Base-by-base conservation (phyloP, 2,329 filamentous ascomycete species). In the Cladorrhinum sp. region DNA sequence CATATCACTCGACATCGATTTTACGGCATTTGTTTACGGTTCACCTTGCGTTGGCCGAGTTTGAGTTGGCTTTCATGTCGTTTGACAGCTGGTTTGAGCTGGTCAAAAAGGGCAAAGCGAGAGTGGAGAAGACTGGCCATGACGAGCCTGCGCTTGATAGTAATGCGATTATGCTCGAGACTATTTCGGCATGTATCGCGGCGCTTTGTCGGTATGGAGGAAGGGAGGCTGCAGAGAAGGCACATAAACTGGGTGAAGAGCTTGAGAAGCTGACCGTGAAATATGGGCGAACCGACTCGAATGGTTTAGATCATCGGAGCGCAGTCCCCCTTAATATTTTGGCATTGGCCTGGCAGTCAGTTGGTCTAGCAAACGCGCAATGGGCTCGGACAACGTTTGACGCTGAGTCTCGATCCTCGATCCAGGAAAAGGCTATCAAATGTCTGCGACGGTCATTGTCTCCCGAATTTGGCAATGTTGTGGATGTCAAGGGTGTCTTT, bases 51-150 rank as follows among this genome's bases (percentile, higher is more conserved):
- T 80, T 97, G 18, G 92, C 92, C 8, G 93, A 99, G 67, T 98
- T 97, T 66, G 91, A 96, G 59, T 79, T 98, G 53, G 93, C 93
- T 1, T 87, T 96, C 73, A 92, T 92, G 71, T 91, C 95, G 0
- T 91, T 97, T 64, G 90, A 96, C 72, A 93, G 93, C 0, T 99
- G 98, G 73, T 79, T 96, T 38, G 91, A 96, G 58, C 90, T 99
- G 65, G 85, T 96, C 58, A 89, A 88, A 63, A 90, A 90, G 70
- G 92, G 89, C 59, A 96, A 93, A 75, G 90, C 91, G 20, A 85
- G 93, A 45, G 86, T 92, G 2, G 86, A 91, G 68, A 96, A 96
- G 75, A 87, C 85, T 1, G 88, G 91, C 2, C 84, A 91, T 66
- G 71, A 76, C 6, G 90, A 93, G 67, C 79, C 82, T 18, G 86